Base-by-base conservation (phyloP, 768 basidiomycete species). In the Chalciporus sphaerocephalus region DNA sequence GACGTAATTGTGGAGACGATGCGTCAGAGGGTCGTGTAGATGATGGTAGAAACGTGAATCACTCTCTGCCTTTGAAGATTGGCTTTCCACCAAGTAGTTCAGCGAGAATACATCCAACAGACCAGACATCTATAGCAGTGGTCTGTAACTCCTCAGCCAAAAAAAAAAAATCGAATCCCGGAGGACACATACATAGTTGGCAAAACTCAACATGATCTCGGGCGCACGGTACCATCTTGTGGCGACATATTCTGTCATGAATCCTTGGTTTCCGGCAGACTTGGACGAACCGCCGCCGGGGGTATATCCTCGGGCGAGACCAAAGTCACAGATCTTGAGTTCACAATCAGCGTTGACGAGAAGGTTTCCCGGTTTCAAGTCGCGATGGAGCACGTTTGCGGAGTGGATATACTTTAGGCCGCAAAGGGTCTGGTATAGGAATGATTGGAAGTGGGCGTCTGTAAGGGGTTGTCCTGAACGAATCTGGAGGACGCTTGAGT, bases 241-340 rank as follows among this genome's bases (percentile, higher is more conserved):
- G n/a, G 95, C 95, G 24, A 98, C 88, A 65, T 95, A 98, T 70
- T 98, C 96, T 0, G 96, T 98, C 95, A 98, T 97, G 70, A 98
- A 97, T 0, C 95, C 95, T 59, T 86, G 87, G 58, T 88, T 87
- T 28, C 85, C 83, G 17, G 85, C 81, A 1, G 83, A 76, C 53
- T 76, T 81, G 42, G 80, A 84, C 27, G 78, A 80, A 25, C 87
- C 85, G 37, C 84, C 79, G 16, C 86, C 88, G 4, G 91, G 91
- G 17, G 86, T 91, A 67, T 93, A 95, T 3, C 93, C 93, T 61
- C 94, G 75, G 4, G 96, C 95, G 30, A 99, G 80, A 36, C 96
- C 96, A 64, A 99, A 99, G 68, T 99, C 95, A 62, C 96, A 99
- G 56, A 99, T 98, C 74, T 96, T 94, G 61, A 95, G 81, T 64